Percentiles rank a stretch among this genome's conserved stretches.
phyloP scores from a whole-genome alignment of 495 filamentous ascomycete genomes.

The Penicillium daleae region DNA sequence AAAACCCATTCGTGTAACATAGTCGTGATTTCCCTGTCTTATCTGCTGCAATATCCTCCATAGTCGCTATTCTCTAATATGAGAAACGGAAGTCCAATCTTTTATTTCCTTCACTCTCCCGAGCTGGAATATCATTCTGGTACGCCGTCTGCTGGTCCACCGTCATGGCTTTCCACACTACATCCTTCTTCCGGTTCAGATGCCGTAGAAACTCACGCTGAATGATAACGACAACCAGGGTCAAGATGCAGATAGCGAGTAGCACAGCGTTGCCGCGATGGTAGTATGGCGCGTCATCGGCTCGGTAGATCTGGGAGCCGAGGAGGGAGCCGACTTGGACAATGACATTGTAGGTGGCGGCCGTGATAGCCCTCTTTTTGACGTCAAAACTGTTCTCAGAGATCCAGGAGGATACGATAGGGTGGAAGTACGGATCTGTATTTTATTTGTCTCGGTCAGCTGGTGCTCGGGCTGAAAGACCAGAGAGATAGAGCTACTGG shows the following conservation, averaged over 20 bases:
- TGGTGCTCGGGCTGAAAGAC: not conserved
- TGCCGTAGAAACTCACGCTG: constrained; percentile 6
- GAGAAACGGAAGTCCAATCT: constrained; percentile 2
- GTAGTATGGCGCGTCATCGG: constrained; percentile 3
- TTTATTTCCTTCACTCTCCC: constrained; percentile 4
- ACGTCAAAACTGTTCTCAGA: constrained; percentile 8
- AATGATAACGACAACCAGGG: not conserved
- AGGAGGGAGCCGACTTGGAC: constrained; percentile 3
- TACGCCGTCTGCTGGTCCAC: not conserved
- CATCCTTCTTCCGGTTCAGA: not conserved
- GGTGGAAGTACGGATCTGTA: constrained; percentile 7
- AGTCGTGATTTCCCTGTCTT: not conserved
- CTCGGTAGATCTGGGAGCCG: constrained; percentile 4
- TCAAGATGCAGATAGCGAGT: not conserved
- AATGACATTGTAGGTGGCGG: constrained; percentile 5
- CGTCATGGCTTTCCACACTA: not conserved
- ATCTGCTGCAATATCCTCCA: not conserved
- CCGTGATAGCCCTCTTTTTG: constrained; percentile 5
- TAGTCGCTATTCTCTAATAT: not conserved
- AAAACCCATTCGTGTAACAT: not conserved
- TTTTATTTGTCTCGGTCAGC: not conserved
- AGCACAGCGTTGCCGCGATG: not conserved
- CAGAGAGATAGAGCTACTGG: no score
- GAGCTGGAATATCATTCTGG: not conserved
- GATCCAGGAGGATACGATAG: constrained; percentile 5